Conservation (phyloP, 495 filamentous ascomycete species). For the Aspergillus biplanus region DNA sequence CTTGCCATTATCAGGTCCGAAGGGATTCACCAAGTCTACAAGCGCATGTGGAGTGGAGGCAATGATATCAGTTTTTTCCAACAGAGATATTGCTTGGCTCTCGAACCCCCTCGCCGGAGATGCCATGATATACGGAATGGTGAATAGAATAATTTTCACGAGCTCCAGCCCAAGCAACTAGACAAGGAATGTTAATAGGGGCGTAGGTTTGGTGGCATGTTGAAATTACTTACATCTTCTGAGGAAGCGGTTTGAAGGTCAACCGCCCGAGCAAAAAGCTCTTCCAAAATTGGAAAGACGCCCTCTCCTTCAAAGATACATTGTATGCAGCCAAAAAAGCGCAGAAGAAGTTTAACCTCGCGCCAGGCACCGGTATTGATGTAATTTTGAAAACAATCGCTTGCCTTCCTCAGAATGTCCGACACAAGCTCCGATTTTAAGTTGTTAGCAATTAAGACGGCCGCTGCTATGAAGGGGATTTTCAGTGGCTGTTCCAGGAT, state of each 20-base stretch:
- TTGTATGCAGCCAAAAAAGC: constrained; percentile 84
- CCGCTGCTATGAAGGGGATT: constrained; percentile 86
- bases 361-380: constrained; percentile 79
- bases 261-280: constrained; percentile 80
- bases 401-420: constrained; percentile 66
- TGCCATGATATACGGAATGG: constrained; percentile 87
- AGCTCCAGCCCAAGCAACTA: constrained; percentile 77
- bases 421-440: constrained; percentile 71
- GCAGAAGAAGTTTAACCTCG: constrained; percentile 85
- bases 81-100: constrained; percentile 70
- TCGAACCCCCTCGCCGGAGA: constrained; percentile 67
- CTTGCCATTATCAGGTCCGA: constrained; percentile 60
- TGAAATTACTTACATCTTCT: constrained; percentile 70
- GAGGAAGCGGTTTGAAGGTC: constrained; percentile 89
- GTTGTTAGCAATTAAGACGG: constrained; percentile 74
- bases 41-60: constrained; percentile 80
- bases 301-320: constrained; percentile 79
- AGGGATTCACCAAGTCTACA: constrained; percentile 83
- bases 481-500: constrained; percentile 93
- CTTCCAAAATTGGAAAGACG: constrained; percentile 80
- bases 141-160: constrained; percentile 92
- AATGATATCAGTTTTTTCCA: constrained; percentile 92
- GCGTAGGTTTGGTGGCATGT: neutral
- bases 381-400: constrained; percentile 58
- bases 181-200: constrained; percentile 27